Conservation (phyloP, 768 basidiomycete genomes). For the Tulasnella sp. region DNA sequence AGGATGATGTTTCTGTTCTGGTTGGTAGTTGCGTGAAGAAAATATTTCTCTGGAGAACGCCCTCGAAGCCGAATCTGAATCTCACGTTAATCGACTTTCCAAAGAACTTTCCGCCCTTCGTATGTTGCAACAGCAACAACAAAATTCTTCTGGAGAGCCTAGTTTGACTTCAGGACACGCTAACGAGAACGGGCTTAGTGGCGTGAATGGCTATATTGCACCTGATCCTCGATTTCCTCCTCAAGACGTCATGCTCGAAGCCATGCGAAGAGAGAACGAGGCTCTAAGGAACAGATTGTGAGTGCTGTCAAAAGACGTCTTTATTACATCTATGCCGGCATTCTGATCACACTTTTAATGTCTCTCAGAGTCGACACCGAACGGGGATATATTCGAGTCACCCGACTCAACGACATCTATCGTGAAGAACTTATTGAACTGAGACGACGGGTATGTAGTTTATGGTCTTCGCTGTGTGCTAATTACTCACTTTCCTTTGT, state of each 20-base stretch:
- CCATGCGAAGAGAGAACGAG: conserved; percentile 70
- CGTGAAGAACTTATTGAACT: conserved; percentile 73
- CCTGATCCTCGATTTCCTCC: conserved; percentile 29
- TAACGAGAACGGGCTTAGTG: conserved; percentile 9
- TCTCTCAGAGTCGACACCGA: conserved; percentile 48
- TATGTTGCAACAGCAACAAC: conserved; percentile 40
- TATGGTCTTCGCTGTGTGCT: background rate
- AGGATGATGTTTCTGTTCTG: background rate
- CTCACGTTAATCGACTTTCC: conserved; percentile 63
- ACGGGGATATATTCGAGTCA: conserved; percentile 59
- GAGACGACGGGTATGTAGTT: conserved; percentile 49
- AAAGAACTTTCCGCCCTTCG: conserved; percentile 56
- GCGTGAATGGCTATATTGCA: background rate
- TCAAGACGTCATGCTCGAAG: conserved; percentile 53
- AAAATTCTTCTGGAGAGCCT: conserved; percentile 24
- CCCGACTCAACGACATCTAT: conserved; percentile 69
- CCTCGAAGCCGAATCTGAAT: conserved; percentile 76
- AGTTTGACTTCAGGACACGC: conserved; percentile 18
- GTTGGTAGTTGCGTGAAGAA: conserved; percentile 57
- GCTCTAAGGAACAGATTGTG: conserved; percentile 45
- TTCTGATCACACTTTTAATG: background rate
- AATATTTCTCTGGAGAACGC: conserved; percentile 73
- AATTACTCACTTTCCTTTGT: conserved; percentile 6
- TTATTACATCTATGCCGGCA: background rate
- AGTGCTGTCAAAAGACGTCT: background rate